phyloP scores from a whole-genome alignment of 202 grass and related monocot species.

The Schoenoplectus triqueter region DNA sequence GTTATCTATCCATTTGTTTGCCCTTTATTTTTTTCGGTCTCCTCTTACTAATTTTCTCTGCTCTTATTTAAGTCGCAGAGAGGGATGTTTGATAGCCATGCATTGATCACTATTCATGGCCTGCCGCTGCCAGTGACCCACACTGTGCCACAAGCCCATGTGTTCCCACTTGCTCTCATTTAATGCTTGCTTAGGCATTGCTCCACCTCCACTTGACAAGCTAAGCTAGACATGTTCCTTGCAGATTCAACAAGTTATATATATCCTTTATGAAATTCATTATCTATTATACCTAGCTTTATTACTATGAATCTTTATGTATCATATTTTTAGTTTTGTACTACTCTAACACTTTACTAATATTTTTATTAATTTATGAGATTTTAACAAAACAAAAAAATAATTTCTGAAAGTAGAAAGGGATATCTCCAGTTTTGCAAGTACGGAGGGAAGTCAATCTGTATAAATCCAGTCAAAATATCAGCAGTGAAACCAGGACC shows the following conservation, averaged over 20 bases:
- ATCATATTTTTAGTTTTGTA: background rate
- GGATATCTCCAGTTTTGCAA: background rate
- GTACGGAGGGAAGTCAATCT: conserved; percentile 15
- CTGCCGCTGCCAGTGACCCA: conserved; percentile 42
- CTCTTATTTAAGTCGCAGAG: conserved; percentile 32
- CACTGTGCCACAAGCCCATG: conserved; percentile 44
- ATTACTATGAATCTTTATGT: background rate
- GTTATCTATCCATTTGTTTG: conserved; percentile 23
- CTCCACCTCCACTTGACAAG: conserved; percentile 41
- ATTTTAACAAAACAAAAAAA: background rate
- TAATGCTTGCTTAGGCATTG: conserved; percentile 40
- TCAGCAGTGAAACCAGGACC: conserved; percentile 40
- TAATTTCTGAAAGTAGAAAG: background rate
- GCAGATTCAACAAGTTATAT: background rate
- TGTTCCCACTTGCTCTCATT: conserved; percentile 41
- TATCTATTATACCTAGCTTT: background rate
- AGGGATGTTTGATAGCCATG: conserved; percentile 40
- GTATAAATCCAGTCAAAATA: conserved; percentile 37
- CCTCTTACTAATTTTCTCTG: conserved; percentile 7
- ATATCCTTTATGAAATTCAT: conserved; percentile 8
- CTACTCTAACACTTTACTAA: background rate
- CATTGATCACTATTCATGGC: conserved; percentile 44
- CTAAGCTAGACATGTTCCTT: conserved; percentile 44
- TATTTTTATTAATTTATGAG: background rate
- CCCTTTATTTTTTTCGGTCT: background rate